Evolutionary conservation across 2,329 filamentous ascomycete species (phyloP).

Genomic region (Setomelanomma holmii): DNA sequence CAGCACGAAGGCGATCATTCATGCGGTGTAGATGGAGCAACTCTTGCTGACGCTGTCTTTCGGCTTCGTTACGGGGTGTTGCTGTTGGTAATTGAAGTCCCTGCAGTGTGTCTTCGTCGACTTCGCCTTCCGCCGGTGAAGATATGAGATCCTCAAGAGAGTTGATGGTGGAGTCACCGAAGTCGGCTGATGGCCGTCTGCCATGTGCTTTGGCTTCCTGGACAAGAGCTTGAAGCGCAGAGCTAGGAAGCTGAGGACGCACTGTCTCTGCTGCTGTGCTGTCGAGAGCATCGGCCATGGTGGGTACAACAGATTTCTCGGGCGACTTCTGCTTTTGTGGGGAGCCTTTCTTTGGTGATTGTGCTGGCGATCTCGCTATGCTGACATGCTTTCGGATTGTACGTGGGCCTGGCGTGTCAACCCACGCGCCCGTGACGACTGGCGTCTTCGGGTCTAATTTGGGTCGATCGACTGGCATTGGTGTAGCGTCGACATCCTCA

Average conservation of each 20-base stretch:
- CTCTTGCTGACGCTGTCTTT: constrained; percentile 53
- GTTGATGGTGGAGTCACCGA: constrained; percentile 57
- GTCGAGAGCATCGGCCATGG: constrained; percentile 7
- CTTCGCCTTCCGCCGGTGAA: constrained; percentile 27
- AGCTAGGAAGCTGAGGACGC: constrained; percentile 39
- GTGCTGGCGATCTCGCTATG: constrained; percentile 18
- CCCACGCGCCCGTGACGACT: constrained; percentile 56
- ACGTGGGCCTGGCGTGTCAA: constrained; percentile 54
- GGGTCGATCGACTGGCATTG: constrained; percentile 32
- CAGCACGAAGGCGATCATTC: constrained; percentile 49
- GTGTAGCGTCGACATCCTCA: constrained; percentile 33
- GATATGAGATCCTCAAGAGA: constrained; percentile 56
- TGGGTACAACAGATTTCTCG: constrained; percentile 9
- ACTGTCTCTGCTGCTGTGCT: neutral
- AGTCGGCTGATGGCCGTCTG: constrained; percentile 30
- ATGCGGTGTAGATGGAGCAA: constrained; percentile 51
- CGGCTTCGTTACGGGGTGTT: constrained; percentile 47
- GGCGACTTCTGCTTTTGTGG: constrained; percentile 19
- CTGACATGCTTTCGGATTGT: constrained; percentile 21
- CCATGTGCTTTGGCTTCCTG: constrained; percentile 43
- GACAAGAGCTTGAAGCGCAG: constrained; percentile 51
- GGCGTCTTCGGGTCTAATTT: constrained; percentile 50
- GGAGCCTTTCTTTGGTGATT: constrained; percentile 26
- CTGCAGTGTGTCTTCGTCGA: constrained; percentile 45
- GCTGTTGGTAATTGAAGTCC: constrained; percentile 35